Evolutionary conservation across 2,329 filamentous ascomycete species (phyloP), one percentile per base, ranked within the genome.

Genomic region (Chalara sp.): DNA sequence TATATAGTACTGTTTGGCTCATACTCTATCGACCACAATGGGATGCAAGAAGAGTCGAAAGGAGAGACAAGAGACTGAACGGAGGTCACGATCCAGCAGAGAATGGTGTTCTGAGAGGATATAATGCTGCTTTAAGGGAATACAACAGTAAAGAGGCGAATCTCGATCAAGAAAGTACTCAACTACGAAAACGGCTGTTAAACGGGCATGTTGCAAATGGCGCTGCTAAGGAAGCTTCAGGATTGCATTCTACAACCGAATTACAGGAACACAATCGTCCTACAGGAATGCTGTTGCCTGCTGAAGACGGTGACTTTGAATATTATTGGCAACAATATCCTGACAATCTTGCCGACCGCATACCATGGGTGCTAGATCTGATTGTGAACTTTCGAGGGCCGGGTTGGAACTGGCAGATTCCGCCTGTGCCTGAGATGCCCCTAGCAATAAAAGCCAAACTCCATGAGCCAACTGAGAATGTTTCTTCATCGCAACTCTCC

Each of bases 301-400:
- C 13, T 32, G 35, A 48, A 30, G 28, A 39, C 41, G 47, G 53
- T 53, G 47, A 49, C 12, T 68, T 68, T 44, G 72, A 78, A 51
- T 83, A 82, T 50, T 74, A 76, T 58, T 85, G 81, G 81, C 75
- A 85, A 61, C 65, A 72, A 1, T 85, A 76, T 56, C 81, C 81
- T 4, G 63, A 75, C 3, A 75, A 65, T 1, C 74, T 81, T 44
- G 47, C 61, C 29, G 65, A 75, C 40, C 73, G 81, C 8, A 62
- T 84, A 6, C 67, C 68, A 56, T 85, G 81, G 81, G 68, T 73
- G 1, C 59, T 72, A 12, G 80, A 83, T 56, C 68, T 84, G n/a
- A 65, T 73, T 11, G 68, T 69, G 32, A 76, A 75, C 48, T 76
- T 81, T 56, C 73, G 81, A 37, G 73, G 78, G 40, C 70, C 74